Base-by-base conservation (phyloP, 2,329 filamentous ascomycete genomes). In the Trichophyton verrucosum region DNA sequence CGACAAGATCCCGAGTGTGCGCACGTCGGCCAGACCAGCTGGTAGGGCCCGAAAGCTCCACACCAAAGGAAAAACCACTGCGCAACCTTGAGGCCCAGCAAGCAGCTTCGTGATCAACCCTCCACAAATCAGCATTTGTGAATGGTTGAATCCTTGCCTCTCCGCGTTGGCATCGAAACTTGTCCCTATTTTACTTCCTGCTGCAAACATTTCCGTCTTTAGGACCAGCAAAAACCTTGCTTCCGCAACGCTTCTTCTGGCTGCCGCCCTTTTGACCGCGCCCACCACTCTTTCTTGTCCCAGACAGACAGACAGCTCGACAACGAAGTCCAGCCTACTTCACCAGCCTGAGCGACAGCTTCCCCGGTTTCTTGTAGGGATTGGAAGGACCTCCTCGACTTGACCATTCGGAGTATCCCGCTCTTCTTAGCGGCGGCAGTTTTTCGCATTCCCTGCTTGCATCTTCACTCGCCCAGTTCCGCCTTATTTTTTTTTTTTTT, bases 131-230 rank as follows among this genome's bases (percentile, higher is more conserved):
- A 55, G 51, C 51, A 38, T 20, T 59, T 42, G 42, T 36, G 36
- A 59, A 40, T 44, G 20, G 57, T 40, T 59, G 20, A 36, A 59
- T 49, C 57, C 57, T 49, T 59, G 57, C 30, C 56, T 58, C 57
- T 59, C 30, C 57, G 57, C 57, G 36, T 59, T 22, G 51, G 51
- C 51, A 55, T 55, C 51, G 24, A 27, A 55, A 55, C 24, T 55
- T 27, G 51, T 55, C 51, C 51, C 51, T 33, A 27, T 55, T 59
- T 44, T 49, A 47, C 33, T 44, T 58, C 38, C 56, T 42, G 56
- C 38, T 44, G 42, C 20, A 36, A 55, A 55, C 51, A 55, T 55
- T 15, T 55, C 30, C 51, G 51, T 13, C 51, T n/a, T 55, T 30
- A n/a, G 55, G 55, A 44, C 27, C 53, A 40, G 27, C 53, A 27